These are phyloP conservation scores for Cutaneotrichosporon arboriforme DNA, from an alignment of 1,284 basidiomycete genomes.

Conservation along the genomic window DNA sequence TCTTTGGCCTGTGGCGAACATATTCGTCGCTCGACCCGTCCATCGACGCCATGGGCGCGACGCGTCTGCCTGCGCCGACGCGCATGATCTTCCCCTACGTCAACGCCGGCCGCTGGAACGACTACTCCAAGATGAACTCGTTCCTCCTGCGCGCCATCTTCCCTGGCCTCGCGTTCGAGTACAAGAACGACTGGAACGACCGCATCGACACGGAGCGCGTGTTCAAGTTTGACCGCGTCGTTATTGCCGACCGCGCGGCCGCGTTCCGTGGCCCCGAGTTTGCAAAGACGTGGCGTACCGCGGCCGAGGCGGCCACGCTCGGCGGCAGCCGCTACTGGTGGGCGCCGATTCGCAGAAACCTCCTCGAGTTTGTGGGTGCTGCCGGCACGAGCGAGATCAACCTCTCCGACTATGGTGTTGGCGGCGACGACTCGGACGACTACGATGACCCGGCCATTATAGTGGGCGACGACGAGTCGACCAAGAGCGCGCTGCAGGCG, in stretches of 20 bases:
- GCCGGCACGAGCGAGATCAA: constrained; percentile 9
- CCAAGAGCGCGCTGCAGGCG: not conserved
- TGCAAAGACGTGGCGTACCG: constrained; percentile 64
- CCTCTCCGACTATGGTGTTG: constrained; percentile 42
- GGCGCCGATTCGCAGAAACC: constrained; percentile 65
- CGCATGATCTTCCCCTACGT: constrained; percentile 69
- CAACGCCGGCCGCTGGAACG: constrained; percentile 71
- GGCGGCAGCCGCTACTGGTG: constrained; percentile 74
- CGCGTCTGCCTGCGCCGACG: constrained; percentile 61
- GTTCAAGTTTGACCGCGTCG: constrained; percentile 73
- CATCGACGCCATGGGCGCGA: constrained; percentile 59
- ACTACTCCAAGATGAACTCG: constrained; percentile 64
- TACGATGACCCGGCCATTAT: not conserved
- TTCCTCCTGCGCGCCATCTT: constrained; percentile 71
- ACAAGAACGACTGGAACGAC: constrained; percentile 54
- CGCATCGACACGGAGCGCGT: constrained; percentile 62
- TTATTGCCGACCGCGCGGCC: constrained; percentile 75
- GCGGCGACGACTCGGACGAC: constrained; percentile 12
- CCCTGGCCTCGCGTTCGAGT: constrained; percentile 59
- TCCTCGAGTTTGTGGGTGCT: constrained; percentile 58
- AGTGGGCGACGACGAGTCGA: not conserved
- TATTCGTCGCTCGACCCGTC: constrained; percentile 71
- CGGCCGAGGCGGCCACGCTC: constrained; percentile 65
- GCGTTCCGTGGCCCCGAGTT: constrained; percentile 67
- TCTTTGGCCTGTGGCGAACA: constrained; percentile 81